Evolutionary conservation across 352 stramenopile genomes (phyloP).

Genomic region (Phytophthora ramorum): DNA sequence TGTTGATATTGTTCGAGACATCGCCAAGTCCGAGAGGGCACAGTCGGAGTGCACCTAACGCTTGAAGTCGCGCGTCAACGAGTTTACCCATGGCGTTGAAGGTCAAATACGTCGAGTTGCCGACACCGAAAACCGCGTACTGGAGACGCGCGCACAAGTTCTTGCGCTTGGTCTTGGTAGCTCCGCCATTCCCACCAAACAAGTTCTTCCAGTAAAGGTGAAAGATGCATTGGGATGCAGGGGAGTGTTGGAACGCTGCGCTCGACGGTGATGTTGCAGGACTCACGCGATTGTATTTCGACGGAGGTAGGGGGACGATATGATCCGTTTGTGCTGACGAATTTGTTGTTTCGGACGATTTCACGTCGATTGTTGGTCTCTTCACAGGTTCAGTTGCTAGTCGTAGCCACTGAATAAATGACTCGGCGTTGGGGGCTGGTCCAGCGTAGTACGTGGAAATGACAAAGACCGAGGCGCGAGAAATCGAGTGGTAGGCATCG

Average conservation of each 20-base stretch:
- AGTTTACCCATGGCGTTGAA: constrained; percentile 95
- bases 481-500: constrained; percentile 22
- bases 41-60: constrained; percentile 77
- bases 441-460: constrained; percentile 94
- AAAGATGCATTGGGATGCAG: neutral
- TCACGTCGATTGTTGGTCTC: neutral
- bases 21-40: constrained; percentile 88
- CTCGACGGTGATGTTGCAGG: neutral
- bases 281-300: neutral
- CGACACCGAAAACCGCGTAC: constrained; percentile 96
- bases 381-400: constrained; percentile 1
- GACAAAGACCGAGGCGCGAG: constrained; percentile 76
- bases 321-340: too few species aligned
- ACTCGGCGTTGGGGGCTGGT: constrained; percentile 54
- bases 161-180: constrained; percentile 1
- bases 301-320: neutral
- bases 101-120: constrained; percentile 95
- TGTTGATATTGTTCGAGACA: constrained; percentile 87
- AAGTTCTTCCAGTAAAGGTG: constrained; percentile 1
- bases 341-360: neutral
- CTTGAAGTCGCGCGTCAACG: constrained; percentile 82
- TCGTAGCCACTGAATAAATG: constrained; percentile 17
- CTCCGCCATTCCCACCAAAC: neutral
- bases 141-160: constrained; percentile 60
- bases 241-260: neutral